A percentile compares a stretch with the other conserved stretches of the same genome.
Evolutionary conservation across 352 stramenopile species (phyloP).

Genomic region (Globisporangium uncinulatum): DNA sequence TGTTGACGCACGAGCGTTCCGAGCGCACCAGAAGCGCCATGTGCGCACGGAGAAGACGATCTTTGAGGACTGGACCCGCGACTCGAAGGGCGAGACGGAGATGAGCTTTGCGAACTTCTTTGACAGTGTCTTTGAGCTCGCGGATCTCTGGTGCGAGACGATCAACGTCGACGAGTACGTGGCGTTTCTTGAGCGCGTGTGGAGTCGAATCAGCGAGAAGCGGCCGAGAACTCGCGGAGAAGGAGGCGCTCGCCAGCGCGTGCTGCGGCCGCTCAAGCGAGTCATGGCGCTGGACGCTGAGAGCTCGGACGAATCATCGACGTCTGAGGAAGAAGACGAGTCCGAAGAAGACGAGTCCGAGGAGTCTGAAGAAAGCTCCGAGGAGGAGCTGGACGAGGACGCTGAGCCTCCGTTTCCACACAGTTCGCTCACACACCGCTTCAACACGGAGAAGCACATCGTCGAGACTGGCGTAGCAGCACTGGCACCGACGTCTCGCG

Average conservation of each 20-base stretch:
- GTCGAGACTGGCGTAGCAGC: background rate
- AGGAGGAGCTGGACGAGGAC: background rate
- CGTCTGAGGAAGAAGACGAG: constrained; percentile 12
- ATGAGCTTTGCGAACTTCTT: constrained; percentile 73
- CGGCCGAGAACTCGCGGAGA: background rate
- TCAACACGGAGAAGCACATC: constrained; percentile 10
- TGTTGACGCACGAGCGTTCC: constrained; percentile 35
- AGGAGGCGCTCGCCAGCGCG: constrained; percentile 10
- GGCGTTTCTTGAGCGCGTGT: constrained; percentile 37
- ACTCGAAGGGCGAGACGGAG: constrained; percentile 42
- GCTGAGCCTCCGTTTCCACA: background rate
- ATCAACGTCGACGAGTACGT: constrained; percentile 66
- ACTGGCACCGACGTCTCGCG: background rate
- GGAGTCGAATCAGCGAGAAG: constrained; percentile 30
- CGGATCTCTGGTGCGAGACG: constrained; percentile 68
- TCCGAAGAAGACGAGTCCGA: constrained; percentile 20
- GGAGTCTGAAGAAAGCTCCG: background rate
- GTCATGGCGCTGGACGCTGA: constrained; percentile 47
- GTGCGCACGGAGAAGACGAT: constrained; percentile 41
- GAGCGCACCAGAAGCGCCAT: constrained; percentile 1
- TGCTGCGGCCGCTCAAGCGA: constrained; percentile 39
- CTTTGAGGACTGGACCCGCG: constrained; percentile 56
- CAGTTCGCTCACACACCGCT: constrained; percentile 11
- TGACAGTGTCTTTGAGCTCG: constrained; percentile 67
- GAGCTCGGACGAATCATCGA: constrained; percentile 20